These are phyloP conservation scores for Anastatica hierochuntica DNA, from an alignment of 345 rosid species.

Conservation along the genomic window DNA sequence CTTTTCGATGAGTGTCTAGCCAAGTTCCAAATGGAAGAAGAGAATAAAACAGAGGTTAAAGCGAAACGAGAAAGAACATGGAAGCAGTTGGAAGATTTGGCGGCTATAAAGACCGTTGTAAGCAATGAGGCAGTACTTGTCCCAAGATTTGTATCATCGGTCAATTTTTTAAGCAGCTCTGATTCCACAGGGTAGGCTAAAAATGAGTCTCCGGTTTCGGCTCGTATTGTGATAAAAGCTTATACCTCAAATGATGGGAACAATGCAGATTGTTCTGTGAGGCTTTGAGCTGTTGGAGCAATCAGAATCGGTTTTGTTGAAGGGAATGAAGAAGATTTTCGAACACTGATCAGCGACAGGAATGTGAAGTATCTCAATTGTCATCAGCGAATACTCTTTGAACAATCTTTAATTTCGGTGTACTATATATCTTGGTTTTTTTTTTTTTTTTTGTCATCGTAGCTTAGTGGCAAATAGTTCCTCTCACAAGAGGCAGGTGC, in stretches of 20 bases:
- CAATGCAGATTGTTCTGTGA: conserved; percentile 8
- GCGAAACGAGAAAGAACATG: conserved; percentile 49
- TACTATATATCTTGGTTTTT: conserved; percentile 10
- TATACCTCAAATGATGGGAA: conserved; percentile 3
- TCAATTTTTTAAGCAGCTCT: conserved; percentile 31
- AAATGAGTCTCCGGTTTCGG: neutral
- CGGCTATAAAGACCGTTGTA: conserved; percentile 43
- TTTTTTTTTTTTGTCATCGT: too few species aligned
- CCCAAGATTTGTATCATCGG: conserved; percentile 41
- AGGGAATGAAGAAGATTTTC: neutral
- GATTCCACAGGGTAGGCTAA: conserved; percentile 11
- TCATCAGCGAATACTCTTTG: conserved; percentile 11
- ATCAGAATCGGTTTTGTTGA: conserved; percentile 2
- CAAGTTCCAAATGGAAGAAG: conserved; percentile 50
- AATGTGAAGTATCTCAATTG: conserved; percentile 8
- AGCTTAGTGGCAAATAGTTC: too few species aligned
- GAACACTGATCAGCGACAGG: conserved; percentile 3
- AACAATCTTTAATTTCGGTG: neutral
- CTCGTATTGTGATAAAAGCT: conserved; percentile 2
- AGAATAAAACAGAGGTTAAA: conserved; percentile 35
- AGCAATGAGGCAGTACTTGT: conserved; percentile 47
- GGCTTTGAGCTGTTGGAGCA: too few species aligned
- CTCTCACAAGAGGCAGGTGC: too few species aligned
- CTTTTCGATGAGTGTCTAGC: conserved; percentile 62
- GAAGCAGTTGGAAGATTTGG: conserved; percentile 60